Conservation (phyloP, 192 early-diverging fungal species). For the Lunasporangiospora selenospora region DNA sequence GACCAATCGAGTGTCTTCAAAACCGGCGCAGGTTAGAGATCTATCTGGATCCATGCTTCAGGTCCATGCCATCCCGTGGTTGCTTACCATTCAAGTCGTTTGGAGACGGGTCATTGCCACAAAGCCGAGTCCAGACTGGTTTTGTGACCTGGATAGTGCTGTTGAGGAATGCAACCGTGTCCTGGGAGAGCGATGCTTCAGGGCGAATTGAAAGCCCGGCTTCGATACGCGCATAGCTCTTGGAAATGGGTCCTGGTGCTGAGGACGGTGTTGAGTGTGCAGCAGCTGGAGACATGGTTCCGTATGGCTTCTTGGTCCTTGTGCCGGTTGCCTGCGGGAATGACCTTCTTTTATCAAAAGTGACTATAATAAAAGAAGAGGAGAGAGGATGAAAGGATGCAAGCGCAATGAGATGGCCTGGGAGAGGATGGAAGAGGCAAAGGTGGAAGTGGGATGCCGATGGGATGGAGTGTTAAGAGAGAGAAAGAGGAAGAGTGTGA, state of each 20-base stretch:
- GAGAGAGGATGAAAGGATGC: neutral
- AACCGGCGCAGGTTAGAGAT: no score
- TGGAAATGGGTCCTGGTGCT: neutral
- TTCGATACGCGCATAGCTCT: constrained; percentile 11
- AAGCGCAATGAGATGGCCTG: no score
- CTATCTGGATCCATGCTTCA: no score
- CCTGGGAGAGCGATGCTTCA: constrained; percentile 16
- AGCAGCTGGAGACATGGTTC: constrained; percentile 5
- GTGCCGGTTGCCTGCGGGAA: no score
- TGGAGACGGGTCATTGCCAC: no score
- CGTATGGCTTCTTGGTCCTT: no score
- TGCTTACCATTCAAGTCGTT: no score
- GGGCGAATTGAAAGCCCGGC: constrained; percentile 31
- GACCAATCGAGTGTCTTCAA: no score
- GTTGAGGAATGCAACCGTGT: constrained; percentile 1
- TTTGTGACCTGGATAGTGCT: constrained; percentile 34
- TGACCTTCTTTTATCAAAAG: no score
- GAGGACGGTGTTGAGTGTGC: neutral
- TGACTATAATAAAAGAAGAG: neutral
- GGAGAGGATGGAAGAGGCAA: neutral
- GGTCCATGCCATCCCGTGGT: no score
- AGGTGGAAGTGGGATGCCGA: neutral
- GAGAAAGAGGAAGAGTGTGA: neutral
- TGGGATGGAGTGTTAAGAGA: neutral
- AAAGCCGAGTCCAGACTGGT: constrained; percentile 30